Conservation (phyloP, 2,329 filamentous ascomycete genomes). For the Fusarium udum region DNA sequence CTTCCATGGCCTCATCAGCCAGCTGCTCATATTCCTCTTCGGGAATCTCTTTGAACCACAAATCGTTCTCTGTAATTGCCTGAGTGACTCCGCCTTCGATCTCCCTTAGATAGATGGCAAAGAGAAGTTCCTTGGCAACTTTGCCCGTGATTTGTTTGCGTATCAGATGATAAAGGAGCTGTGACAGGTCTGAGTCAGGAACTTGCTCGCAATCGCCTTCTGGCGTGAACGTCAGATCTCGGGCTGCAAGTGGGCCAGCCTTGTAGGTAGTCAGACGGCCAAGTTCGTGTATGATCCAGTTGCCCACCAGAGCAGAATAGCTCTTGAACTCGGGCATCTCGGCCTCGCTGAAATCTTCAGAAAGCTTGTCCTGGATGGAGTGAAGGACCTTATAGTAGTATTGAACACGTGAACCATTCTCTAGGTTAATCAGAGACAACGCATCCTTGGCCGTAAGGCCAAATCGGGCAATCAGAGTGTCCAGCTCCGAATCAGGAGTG, state of each 20-base stretch:
- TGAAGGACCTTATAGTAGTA: constrained; percentile 79
- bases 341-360: constrained; percentile 26
- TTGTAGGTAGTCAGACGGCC: constrained; percentile 71
- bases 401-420: constrained; percentile 81
- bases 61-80: constrained; percentile 56
- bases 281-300: constrained; percentile 80
- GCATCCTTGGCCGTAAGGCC: constrained; percentile 84
- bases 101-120: constrained; percentile 60
- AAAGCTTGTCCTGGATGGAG: constrained; percentile 50
- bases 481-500: constrained; percentile 75
- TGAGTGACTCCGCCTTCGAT: constrained; percentile 55
- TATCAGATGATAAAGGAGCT: constrained; percentile 61
- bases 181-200: constrained; percentile 57
- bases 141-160: constrained; percentile 62
- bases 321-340: constrained; percentile 44
- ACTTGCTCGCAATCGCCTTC: constrained; percentile 60
- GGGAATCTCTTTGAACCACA: constrained; percentile 66
- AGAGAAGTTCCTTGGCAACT: constrained; percentile 67
- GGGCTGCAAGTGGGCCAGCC: constrained; percentile 45
- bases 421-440: constrained; percentile 77
- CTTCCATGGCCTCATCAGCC: constrained; percentile 55
- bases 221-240: constrained; percentile 52
- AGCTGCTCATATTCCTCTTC: constrained; percentile 59
- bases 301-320: constrained; percentile 61
- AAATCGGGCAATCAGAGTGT: constrained; percentile 69